These are phyloP conservation scores for Oidiodendron maius DNA, from an alignment of 495 filamentous ascomycete species.

Conservation along the genomic window DNA sequence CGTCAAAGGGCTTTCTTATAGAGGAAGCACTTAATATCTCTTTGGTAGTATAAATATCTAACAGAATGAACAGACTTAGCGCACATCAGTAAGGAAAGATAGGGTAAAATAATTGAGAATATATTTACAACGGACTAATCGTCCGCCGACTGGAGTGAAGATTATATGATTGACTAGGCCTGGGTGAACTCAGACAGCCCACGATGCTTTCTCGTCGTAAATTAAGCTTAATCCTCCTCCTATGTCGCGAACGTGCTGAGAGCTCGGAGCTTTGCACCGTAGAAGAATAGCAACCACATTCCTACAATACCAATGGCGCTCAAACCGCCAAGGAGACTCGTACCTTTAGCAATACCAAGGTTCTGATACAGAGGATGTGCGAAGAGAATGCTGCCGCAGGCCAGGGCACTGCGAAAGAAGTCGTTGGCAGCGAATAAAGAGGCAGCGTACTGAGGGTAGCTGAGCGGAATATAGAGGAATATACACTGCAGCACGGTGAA, in stretches of 20 bases:
- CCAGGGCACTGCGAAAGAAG: conserved; percentile 38
- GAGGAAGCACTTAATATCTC: too few species aligned
- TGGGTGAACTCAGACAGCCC: too few species aligned
- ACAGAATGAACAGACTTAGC: too few species aligned
- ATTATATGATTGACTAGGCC: too few species aligned
- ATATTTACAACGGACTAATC: too few species aligned
- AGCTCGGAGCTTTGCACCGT: conserved; percentile 1
- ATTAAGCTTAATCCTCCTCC: too few species aligned
- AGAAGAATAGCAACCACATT: not conserved
- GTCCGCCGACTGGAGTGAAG: too few species aligned
- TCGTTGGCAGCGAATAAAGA: conserved; percentile 51
- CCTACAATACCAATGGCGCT: conserved; percentile 14
- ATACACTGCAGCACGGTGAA: conserved; percentile 63
- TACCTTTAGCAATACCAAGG: conserved; percentile 42
- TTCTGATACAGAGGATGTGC: conserved; percentile 16
- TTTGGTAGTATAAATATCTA: too few species aligned
- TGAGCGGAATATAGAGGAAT: conserved; percentile 59
- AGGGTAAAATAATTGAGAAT: too few species aligned
- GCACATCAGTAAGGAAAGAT: too few species aligned
- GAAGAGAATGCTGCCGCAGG: conserved; percentile 45
- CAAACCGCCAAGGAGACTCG: conserved; percentile 41
- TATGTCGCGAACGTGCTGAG: conserved; percentile 33
- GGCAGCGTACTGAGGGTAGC: conserved; percentile 43
- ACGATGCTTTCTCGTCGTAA: too few species aligned
- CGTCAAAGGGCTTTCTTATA: too few species aligned